Base-by-base conservation (phyloP, 1,284 basidiomycete genomes). In the Tylopilus sp. region DNA sequence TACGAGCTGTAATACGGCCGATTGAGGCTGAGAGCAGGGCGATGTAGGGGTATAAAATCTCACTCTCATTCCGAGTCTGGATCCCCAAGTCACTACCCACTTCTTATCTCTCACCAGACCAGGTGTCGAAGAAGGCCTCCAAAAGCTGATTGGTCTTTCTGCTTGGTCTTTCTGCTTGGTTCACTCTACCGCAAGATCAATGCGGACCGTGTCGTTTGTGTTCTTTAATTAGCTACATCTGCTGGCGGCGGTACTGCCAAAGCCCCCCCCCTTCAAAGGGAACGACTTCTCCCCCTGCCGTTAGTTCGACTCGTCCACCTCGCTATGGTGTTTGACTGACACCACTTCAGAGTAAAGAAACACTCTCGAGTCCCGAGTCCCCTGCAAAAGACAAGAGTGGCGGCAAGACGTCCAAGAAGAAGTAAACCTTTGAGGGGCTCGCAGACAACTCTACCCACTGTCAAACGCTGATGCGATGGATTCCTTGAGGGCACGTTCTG, bases 321-420 rank as follows among this genome's bases (percentile, higher is more conserved):
- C 27, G 27, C 7, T 4, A 19, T 19, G 39, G 66, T 23, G n/a
- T 19, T 34, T 61, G 66, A 67, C 60, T 52, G 33, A 65, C 27
- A 52, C 29, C 2, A 39, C 66, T 64, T 7, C 60, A 78, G 79
- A 69, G 68, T 55, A 80, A 80, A 52, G 69, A 56, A 14, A 45
- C 70, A 4, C n/a, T n/a, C n/a, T 13, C 55, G 41, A 73, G 68
- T 33, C 69, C 74, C 5, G 77, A 80, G 69, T 75, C 75, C 48
- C 76, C 75, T 19, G 69, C 72, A 25, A 78, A 78, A 39, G 50
- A 62, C 55, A 78, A 78, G 57, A 61, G 70, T 34, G 68, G 68
- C 31, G 70, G 56, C 34, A 78, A 80, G 69, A 69, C 50, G 7
- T 57, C 69, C 25, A 78, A 80, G 77, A 78, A 80, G 76, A 78